Conservation (phyloP, 139 green algal species). For the Mychonastes homosphaera region DNA sequence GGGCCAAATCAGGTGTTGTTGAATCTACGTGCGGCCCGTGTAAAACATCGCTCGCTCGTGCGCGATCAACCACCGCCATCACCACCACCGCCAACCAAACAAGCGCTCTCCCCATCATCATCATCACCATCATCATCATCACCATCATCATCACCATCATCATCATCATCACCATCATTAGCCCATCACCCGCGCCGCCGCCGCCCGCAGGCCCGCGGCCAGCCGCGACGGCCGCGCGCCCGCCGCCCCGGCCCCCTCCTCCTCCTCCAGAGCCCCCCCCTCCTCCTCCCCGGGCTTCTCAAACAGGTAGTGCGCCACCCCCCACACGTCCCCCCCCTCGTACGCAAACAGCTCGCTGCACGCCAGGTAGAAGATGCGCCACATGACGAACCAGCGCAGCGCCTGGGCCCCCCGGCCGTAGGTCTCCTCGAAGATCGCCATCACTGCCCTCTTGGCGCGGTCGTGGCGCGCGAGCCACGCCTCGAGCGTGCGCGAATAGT, state of each 20-base stretch:
- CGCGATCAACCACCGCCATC: constrained; percentile 1
- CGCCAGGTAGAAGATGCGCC: constrained; percentile 83
- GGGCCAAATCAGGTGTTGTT: too few relatives aligned
- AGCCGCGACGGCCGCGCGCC: too few relatives aligned
- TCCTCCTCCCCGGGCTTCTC: constrained; percentile 20
- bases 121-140: constrained; percentile 2
- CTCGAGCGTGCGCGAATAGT: constrained; percentile 82
- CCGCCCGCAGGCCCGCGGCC: too few relatives aligned
- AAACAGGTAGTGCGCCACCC: constrained; percentile 56
- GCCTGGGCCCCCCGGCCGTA: constrained; percentile 53
- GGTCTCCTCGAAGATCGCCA: constrained; percentile 19
- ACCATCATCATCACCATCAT: constrained; percentile 1
- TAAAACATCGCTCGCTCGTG: too few relatives aligned
- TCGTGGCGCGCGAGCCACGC: constrained; percentile 79
- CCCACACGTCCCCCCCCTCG: constrained; percentile 74
- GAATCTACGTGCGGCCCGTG: too few relatives aligned
- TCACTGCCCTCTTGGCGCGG: constrained; percentile 5
- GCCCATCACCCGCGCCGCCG: too few relatives aligned
- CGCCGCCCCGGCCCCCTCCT: not conserved
- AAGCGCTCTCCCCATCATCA: not conserved
- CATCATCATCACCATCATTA: constrained; percentile 3
- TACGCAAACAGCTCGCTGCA: constrained; percentile 85
- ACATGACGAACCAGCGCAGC: constrained; percentile 57
- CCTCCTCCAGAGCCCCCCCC: not conserved
- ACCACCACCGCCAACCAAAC: not conserved